Conservation (phyloP, 1,139 yeast species). For the Hansenula sp. region DNA sequence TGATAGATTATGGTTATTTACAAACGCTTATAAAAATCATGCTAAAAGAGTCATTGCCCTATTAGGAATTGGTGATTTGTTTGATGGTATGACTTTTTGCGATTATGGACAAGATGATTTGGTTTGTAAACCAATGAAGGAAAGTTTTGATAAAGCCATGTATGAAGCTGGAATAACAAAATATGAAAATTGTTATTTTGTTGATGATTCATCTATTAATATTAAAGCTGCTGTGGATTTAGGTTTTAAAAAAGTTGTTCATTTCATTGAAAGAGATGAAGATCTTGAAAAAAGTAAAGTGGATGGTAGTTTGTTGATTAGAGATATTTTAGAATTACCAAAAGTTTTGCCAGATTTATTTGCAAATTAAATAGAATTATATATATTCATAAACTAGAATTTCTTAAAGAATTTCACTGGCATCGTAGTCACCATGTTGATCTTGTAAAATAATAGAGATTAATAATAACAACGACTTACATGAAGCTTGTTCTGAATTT, state of each 20-base stretch:
- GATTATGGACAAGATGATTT: constrained; percentile 69
- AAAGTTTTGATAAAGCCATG: constrained; percentile 53
- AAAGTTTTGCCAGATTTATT: constrained; percentile 46
- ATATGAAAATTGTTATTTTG: constrained; percentile 52
- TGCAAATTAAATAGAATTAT: constrained; percentile 2
- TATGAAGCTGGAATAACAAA: constrained; percentile 49
- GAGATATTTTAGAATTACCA: constrained; percentile 44
- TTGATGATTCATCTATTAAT: constrained; percentile 79
- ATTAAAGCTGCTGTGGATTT: constrained; percentile 38
- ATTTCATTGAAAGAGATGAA: constrained; percentile 34
- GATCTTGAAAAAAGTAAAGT: constrained; percentile 30
- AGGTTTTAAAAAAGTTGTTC: constrained; percentile 40
- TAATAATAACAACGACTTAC: background rate
- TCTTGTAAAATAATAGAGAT: background rate
- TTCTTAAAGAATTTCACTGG: no score
- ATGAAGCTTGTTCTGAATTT: background rate
- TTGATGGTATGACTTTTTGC: constrained; percentile 92
- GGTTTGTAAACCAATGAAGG: constrained; percentile 81
- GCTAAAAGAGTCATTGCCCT: constrained; percentile 73
- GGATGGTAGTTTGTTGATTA: constrained; percentile 37
- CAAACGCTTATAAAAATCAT: constrained; percentile 91
- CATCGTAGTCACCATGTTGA: no score
- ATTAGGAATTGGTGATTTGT: constrained; percentile 82
- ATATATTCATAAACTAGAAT: no score
- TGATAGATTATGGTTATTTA: constrained; percentile 75